Conservation (phyloP, 176 grass and related monocot species). For the sorghum (Sorghum bicolor) region Sorghum_bicolor_NCBIv3 NC_012872.2:66604001-66604500, state of each 20-base stretch:
- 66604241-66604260: neutral
- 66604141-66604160: neutral
- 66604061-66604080: neutral
- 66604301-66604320: neutral
- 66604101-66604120: neutral
- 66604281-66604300: no score
- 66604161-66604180: neutral
- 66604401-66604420: no score
- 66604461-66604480: neutral
- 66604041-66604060: neutral
- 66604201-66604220: neutral
- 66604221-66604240: neutral
- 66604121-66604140: neutral
- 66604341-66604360: no score
- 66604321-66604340: no score
- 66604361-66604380: no score
- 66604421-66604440: no score
- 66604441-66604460: neutral
- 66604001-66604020: neutral
- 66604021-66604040: neutral
- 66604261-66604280: neutral
- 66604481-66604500: neutral
- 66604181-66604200: neutral
- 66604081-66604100: neutral
- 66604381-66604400: no score